A percentile compares a stretch with the other conserved stretches of the same genome.
These are phyloP conservation scores for Dicorynia guianensis DNA, from an alignment of 306 rosid species.

Conservation along the genomic window DNA sequence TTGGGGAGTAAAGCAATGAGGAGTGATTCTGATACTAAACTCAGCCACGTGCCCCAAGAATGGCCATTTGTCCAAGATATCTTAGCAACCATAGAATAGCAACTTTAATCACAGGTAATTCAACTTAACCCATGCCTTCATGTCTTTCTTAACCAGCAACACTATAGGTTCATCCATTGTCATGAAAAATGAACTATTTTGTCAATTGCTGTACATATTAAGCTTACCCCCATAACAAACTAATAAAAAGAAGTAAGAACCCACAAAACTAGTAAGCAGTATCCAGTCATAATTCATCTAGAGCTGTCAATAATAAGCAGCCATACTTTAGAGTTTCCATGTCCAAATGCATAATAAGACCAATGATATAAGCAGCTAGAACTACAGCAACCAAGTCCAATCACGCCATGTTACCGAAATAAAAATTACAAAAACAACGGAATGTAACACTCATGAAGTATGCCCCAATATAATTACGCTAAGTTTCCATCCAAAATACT, in stretches of 20 bases:
- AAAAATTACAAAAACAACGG: constrained; percentile 7
- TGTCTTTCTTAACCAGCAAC: constrained; percentile 9
- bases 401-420: neutral
- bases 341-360: constrained; percentile 23
- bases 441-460: constrained; percentile 9
- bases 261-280: constrained; percentile 9
- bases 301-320: neutral
- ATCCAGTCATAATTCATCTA: neutral
- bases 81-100: neutral
- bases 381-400: constrained; percentile 11
- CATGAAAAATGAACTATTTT: constrained; percentile 9
- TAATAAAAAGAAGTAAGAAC: constrained; percentile 7
- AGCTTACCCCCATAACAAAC: constrained; percentile 1
- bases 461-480: neutral
- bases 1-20: neutral
- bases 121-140: neutral
- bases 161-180: neutral
- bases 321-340: constrained; percentile 21
- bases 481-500: neutral
- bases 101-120: constrained; percentile 20
- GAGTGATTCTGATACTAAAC: neutral
- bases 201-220: constrained; percentile 15
- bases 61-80: neutral
- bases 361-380: constrained; percentile 16
- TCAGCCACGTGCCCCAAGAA: neutral